phyloP scores from a whole-genome alignment of 2,329 filamentous ascomycete species.

The Phyllosticta citrichinensis region DNA sequence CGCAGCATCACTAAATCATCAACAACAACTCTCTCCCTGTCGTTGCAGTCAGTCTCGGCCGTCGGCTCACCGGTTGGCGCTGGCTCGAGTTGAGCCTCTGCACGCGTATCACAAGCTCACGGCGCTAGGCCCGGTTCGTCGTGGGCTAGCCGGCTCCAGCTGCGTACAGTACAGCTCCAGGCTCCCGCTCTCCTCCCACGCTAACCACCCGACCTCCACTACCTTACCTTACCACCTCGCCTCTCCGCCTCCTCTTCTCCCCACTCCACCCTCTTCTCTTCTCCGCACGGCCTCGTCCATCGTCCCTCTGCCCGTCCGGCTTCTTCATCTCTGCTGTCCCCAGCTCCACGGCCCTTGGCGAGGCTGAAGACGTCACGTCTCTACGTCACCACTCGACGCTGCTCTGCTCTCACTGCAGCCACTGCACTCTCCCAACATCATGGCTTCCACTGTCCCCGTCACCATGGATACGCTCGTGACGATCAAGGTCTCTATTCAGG shows the following conservation, averaged over 20 bases:
- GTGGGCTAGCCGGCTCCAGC: not conserved
- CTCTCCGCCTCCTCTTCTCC: not conserved
- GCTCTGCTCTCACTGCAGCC: constrained; percentile 3
- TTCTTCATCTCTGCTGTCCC: not conserved
- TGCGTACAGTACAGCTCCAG: not conserved
- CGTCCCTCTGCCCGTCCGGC: constrained; percentile 5
- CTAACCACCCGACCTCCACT: not conserved
- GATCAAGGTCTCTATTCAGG: constrained; percentile 74
- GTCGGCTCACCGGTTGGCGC: not conserved
- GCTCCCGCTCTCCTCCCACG: not conserved
- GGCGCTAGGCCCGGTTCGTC: not conserved
- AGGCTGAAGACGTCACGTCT: not conserved
- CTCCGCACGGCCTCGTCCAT: not conserved
- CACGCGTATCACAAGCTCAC: not conserved
- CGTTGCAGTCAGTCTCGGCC: not conserved
- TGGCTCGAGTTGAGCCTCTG: not conserved
- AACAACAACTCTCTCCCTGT: not conserved
- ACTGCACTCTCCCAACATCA: constrained; percentile 15
- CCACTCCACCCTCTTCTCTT: not conserved
- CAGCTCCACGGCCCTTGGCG: not conserved
- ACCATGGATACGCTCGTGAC: constrained; percentile 66
- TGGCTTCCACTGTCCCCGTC: constrained; percentile 38
- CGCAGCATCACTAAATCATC: too few relatives aligned
- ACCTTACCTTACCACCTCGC: not conserved
- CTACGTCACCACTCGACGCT: constrained; percentile 7